Percentiles rank a stretch among this genome's conserved stretches.
Evolutionary conservation across 2,329 filamentous ascomycete species (phyloP).

Genomic region (Fusarium sp.): DNA sequence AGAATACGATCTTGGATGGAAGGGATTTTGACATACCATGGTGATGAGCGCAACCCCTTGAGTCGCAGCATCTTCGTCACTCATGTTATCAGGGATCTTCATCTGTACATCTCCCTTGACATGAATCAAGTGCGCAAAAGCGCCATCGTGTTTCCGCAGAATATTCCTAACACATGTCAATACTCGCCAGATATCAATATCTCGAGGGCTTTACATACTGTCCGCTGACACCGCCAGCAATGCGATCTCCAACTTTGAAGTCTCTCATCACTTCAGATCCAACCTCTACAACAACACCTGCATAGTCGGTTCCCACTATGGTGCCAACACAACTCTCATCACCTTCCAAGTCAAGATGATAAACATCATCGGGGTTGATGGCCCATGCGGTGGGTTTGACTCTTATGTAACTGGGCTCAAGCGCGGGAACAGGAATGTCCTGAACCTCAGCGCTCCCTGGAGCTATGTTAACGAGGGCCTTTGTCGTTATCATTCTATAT

Average conservation of each 20-base stretch:
- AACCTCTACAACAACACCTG: conserved; percentile 59
- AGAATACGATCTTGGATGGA: too few relatives aligned
- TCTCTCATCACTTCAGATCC: conserved; percentile 51
- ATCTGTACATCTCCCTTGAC: conserved; percentile 56
- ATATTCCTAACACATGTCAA: background rate
- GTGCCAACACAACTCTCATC: conserved; percentile 16
- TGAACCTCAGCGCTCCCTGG: background rate
- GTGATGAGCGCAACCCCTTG: conserved; percentile 58
- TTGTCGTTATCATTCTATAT: background rate
- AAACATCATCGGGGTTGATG: conserved; percentile 2
- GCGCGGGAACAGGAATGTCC: background rate
- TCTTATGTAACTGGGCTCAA: background rate
- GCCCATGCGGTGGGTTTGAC: conserved; percentile 4
- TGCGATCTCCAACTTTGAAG: conserved; percentile 60
- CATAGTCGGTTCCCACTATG: conserved; percentile 58
- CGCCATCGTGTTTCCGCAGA: conserved; percentile 45
- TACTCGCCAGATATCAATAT: too few relatives aligned
- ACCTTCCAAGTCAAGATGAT: conserved; percentile 1
- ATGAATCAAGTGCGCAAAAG: conserved; percentile 54
- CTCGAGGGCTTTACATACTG: background rate
- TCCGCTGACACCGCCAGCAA: conserved; percentile 41
- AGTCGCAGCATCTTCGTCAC: conserved; percentile 59
- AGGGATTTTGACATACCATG: background rate
- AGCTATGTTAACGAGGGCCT: background rate
- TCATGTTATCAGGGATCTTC: conserved; percentile 54